These are phyloP conservation scores for Rhodosorus marinus DNA, from an alignment of 23 red algal genomes.

Conservation along the genomic window DNA sequence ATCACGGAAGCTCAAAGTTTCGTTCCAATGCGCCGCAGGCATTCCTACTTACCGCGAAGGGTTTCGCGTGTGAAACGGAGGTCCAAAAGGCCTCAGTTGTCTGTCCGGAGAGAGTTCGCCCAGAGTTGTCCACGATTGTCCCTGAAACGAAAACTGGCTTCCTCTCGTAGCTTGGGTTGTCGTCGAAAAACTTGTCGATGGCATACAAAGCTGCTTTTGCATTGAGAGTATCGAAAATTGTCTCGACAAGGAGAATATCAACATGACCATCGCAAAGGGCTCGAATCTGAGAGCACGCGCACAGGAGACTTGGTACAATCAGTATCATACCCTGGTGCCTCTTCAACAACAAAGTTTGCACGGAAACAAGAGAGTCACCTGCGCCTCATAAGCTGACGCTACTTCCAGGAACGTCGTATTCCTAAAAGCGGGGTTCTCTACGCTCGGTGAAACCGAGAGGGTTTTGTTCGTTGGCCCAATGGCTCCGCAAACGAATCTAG, in stretches of 20 bases:
- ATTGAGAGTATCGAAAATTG: conserved; percentile 72
- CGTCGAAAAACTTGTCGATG: conserved; percentile 42
- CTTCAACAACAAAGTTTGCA: no score
- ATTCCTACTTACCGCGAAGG: no score
- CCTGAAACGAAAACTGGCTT: conserved; percentile 50
- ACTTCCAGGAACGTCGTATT: conserved; percentile 63
- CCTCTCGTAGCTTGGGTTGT: conserved; percentile 4
- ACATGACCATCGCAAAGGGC: conserved; percentile 36
- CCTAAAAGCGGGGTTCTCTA: conserved; percentile 48
- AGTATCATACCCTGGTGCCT: no score
- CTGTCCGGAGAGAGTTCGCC: conserved; percentile 62
- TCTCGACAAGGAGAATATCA: conserved; percentile 57
- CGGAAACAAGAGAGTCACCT: no score
- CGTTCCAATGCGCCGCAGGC: no score
- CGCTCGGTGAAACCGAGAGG: conserved; percentile 51
- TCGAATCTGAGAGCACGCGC: no score
- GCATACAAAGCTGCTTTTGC: conserved; percentile 62
- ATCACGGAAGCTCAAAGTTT: no score
- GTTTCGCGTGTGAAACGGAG: conserved; percentile 28
- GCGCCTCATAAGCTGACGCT: conserved; percentile 26
- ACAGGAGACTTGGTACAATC: no score
- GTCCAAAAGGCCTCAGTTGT: conserved; percentile 74
- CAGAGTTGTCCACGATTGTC: conserved; percentile 57
- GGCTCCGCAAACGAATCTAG: conserved; percentile 39
- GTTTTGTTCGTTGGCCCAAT: conserved; percentile 63